Percentiles rank a stretch among this genome's conserved stretches.
Conservation (phyloP, 352 stramenopile species). For the Pythium monospermum region DNA sequence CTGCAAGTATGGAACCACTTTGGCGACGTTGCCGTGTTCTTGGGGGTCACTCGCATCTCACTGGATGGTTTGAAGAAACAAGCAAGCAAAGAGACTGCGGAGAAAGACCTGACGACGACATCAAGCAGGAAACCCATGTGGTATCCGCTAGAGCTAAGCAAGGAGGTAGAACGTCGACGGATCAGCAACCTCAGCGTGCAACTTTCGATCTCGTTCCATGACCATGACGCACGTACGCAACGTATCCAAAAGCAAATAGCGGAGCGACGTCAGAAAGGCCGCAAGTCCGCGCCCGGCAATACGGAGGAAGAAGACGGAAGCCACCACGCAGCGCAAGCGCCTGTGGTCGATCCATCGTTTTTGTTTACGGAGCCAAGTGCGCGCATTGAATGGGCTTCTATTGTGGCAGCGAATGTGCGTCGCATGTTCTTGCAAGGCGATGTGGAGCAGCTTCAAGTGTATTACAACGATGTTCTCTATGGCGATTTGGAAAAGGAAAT, state of each 20-base stretch:
- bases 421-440: conserved; percentile 69
- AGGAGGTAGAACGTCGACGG: background rate
- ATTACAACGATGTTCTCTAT: conserved; percentile 48
- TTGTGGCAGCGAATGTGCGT: conserved; percentile 49
- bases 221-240: background rate
- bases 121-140: conserved; percentile 1
- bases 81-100: conserved; percentile 21
- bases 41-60: conserved; percentile 31
- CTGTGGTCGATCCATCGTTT: conserved; percentile 54
- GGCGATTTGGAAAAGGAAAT: conserved; percentile 49
- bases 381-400: conserved; percentile 48
- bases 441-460: conserved; percentile 43
- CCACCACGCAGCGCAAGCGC: too few species aligned
- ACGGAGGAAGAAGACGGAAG: too few species aligned
- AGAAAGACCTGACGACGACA: conserved; percentile 12
- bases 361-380: conserved; percentile 41
- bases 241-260: conserved; percentile 12
- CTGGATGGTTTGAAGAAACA: conserved; percentile 11
- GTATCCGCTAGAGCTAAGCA: conserved; percentile 17
- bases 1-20: conserved; percentile 68
- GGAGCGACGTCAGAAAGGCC: background rate
- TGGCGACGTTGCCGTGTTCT: conserved; percentile 46
- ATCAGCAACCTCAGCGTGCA: conserved; percentile 10
- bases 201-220: conserved; percentile 8
- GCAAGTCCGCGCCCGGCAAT: too few species aligned